Conservation (phyloP, 2,329 filamentous ascomycete genomes). For the Penicillium freii region DNA sequence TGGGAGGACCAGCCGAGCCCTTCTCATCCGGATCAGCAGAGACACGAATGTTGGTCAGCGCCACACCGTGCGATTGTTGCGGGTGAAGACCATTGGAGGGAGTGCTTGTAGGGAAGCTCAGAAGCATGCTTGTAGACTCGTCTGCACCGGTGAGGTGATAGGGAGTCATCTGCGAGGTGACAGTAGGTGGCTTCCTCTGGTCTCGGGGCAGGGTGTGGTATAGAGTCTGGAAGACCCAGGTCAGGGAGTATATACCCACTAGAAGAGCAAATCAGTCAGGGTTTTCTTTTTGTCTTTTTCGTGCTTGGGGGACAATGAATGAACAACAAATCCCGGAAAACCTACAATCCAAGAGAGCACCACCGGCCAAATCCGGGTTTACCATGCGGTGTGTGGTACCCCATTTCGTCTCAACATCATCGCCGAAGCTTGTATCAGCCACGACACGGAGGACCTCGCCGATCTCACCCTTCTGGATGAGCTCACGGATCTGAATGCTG, state of each 20-base stretch:
- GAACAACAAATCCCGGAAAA: not conserved
- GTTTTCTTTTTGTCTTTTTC: not conserved
- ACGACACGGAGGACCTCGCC: constrained; percentile 57
- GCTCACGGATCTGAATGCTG: constrained; percentile 63
- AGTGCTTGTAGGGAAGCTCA: constrained; percentile 66
- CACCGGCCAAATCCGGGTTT: constrained; percentile 78
- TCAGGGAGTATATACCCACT: constrained; percentile 82
- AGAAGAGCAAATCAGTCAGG: not conserved
- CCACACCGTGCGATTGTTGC: constrained; percentile 66
- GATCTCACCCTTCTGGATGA: constrained; percentile 60
- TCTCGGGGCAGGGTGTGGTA: constrained; percentile 71
- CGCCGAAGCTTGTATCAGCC: constrained; percentile 62
- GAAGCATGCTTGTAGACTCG: constrained; percentile 73
- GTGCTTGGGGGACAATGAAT: not conserved
- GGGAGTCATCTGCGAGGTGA: constrained; percentile 67
- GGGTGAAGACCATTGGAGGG: constrained; percentile 41
- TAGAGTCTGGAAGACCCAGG: constrained; percentile 86
- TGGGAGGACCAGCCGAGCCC: constrained; percentile 61
- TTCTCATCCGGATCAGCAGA: constrained; percentile 61
- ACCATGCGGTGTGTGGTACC: constrained; percentile 72
- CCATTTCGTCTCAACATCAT: constrained; percentile 59
- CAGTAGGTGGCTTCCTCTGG: constrained; percentile 63
- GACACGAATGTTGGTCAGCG: constrained; percentile 64
- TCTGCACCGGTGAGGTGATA: constrained; percentile 72
- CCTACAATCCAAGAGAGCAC: constrained; percentile 70